Percentiles rank a stretch among this genome's conserved stretches.
phyloP scores from a whole-genome alignment of 2,329 filamentous ascomycete species.

The Beauveria varroae region DNA sequence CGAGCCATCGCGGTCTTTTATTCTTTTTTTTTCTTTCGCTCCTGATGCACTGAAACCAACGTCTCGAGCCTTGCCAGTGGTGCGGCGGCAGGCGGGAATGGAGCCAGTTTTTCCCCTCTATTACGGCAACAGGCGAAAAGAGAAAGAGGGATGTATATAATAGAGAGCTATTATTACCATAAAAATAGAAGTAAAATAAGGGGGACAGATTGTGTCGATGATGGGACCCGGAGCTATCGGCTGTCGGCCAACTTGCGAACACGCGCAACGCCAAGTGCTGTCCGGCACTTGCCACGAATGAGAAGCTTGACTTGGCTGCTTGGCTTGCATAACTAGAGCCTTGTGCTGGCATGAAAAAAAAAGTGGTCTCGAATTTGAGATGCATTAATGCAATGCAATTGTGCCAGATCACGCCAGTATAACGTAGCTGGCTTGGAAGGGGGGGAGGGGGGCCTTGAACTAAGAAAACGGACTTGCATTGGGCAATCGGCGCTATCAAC shows the following conservation, averaged over 20 bases:
- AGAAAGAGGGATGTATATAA: too few species aligned
- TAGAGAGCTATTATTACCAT: background rate
- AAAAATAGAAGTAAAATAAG: background rate
- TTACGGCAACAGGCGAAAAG: background rate
- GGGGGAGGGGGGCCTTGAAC: background rate
- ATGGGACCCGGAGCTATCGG: background rate
- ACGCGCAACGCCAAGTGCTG: background rate
- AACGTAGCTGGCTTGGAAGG: background rate
- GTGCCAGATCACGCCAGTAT: conserved; percentile 1
- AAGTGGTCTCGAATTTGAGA: conserved; percentile 1
- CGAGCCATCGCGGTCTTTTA: background rate
- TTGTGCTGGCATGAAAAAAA: background rate
- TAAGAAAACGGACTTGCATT: conserved; percentile 3
- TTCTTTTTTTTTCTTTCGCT: background rate
- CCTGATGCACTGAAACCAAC: background rate
- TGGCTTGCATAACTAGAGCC: background rate
- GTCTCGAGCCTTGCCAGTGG: background rate
- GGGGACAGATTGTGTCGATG: background rate
- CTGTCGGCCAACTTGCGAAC: background rate
- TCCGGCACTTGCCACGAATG: background rate
- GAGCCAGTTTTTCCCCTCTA: background rate
- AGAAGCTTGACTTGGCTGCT: too few species aligned
- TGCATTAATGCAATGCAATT: background rate
- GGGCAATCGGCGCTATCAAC: conserved; percentile 3
- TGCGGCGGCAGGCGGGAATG: background rate